A percentile compares a stretch with the other conserved stretches of the same genome.
phyloP scores from a whole-genome alignment of 1,284 basidiomycete genomes.

The Tilletia caries region DNA sequence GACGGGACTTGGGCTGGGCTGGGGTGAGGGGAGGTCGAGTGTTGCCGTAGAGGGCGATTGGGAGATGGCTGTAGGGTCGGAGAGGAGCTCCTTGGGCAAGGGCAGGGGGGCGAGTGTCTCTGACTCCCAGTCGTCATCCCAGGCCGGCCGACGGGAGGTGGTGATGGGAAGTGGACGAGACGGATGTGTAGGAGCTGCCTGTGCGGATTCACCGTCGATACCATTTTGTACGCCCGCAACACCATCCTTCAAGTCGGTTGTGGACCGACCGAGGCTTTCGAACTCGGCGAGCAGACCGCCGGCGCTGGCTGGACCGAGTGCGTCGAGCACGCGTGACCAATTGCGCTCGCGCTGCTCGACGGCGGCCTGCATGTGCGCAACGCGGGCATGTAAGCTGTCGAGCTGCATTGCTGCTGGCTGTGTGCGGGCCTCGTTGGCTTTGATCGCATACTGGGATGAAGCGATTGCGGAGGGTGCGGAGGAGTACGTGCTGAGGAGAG shows the following conservation, averaged over 20 bases:
- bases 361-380: background rate
- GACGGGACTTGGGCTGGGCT: background rate
- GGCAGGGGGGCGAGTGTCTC: background rate
- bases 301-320: background rate
- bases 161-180: no score
- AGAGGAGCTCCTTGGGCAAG: background rate
- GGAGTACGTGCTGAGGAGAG: background rate
- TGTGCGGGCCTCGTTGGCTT: background rate
- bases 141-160: background rate
- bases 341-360: background rate
- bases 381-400: background rate
- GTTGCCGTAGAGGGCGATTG: background rate
- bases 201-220: background rate
- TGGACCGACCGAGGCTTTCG: background rate
- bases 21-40: background rate
- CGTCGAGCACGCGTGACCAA: background rate
- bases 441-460: no score
- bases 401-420: background rate
- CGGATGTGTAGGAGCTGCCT: background rate
- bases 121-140: slow-evolving; percentile 1
- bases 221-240: no score
- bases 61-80: background rate
- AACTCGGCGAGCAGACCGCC: background rate
- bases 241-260: no score
- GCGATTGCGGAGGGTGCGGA: background rate